phyloP scores from a whole-genome alignment of 306 rosid genomes.

The Trifolium dubium region DNA sequence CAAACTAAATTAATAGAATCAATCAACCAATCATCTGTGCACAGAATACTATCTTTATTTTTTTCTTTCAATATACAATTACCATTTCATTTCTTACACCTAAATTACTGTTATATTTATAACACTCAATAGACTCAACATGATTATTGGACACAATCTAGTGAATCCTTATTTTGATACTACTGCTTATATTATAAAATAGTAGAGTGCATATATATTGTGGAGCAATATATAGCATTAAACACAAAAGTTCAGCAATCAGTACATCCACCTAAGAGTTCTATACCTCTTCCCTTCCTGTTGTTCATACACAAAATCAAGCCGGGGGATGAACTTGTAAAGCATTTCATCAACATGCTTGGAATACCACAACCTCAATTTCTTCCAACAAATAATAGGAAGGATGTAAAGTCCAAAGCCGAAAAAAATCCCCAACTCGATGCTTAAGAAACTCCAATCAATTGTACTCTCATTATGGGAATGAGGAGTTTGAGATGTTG shows the following conservation, averaged over 20 bases:
- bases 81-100: too few species aligned
- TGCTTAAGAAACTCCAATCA: slow-evolving; percentile 38
- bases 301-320: slow-evolving; percentile 5
- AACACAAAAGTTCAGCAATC: background rate
- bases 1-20: too few species aligned
- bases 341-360: slow-evolving; percentile 19
- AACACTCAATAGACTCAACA: background rate
- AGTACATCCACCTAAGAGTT: slow-evolving; percentile 24
- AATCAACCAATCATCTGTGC: too few species aligned
- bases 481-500: background rate
- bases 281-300: background rate
- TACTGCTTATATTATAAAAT: too few species aligned
- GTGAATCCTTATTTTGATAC: background rate
- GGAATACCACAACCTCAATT: slow-evolving; percentile 49
- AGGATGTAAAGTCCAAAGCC: slow-evolving; percentile 38
- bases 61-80: too few species aligned
- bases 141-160: background rate
- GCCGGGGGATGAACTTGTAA: background rate
- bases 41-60: too few species aligned
- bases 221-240: background rate
- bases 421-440: slow-evolving; percentile 42
- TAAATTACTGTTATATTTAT: too few species aligned
- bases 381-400: slow-evolving; percentile 23
- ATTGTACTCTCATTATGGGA: background rate
- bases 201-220: too few species aligned